phyloP scores from a whole-genome alignment of 495 filamentous ascomycete genomes.

The Penicillium coffeae region DNA sequence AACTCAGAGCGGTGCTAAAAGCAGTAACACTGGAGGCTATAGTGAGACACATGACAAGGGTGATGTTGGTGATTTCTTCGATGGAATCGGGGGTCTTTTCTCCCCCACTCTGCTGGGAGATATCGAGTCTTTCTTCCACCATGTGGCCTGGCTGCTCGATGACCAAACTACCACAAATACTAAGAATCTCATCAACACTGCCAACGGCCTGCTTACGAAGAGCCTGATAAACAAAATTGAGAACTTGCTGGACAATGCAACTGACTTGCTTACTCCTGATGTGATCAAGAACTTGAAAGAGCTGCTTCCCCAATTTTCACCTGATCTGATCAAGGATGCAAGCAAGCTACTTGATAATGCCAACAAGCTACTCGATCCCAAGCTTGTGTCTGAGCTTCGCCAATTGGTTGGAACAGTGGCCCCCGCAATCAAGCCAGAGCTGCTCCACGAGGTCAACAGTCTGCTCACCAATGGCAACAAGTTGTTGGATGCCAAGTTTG shows the following conservation, averaged over 20 bases:
- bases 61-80: slow-evolving; percentile 39
- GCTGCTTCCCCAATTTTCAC: slow-evolving; percentile 18
- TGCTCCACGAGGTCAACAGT: slow-evolving; percentile 35
- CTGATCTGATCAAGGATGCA: slow-evolving; percentile 14
- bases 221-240: slow-evolving; percentile 22
- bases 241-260: slow-evolving; percentile 32
- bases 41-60: slow-evolving; percentile 14
- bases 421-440: slow-evolving; percentile 31
- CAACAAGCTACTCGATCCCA: slow-evolving; percentile 18
- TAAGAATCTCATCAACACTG: slow-evolving; percentile 29
- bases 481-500: slow-evolving; percentile 24
- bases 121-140: slow-evolving; percentile 44
- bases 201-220: slow-evolving; percentile 24
- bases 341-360: slow-evolving; percentile 2
- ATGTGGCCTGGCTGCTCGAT: slow-evolving; percentile 43
- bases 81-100: slow-evolving; percentile 38
- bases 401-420: slow-evolving; percentile 16
- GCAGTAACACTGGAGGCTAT: not conserved
- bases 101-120: slow-evolving; percentile 35
- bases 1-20: slow-evolving; percentile 1
- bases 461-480: slow-evolving; percentile 39
- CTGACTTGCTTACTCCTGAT: slow-evolving; percentile 3
- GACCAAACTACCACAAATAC: slow-evolving; percentile 36
- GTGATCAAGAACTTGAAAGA: slow-evolving; percentile 2
- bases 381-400: slow-evolving; percentile 16